Evolutionary conservation across 495 filamentous ascomycete species (phyloP).

Genomic region (Aspergillus incahuasiensis): DNA sequence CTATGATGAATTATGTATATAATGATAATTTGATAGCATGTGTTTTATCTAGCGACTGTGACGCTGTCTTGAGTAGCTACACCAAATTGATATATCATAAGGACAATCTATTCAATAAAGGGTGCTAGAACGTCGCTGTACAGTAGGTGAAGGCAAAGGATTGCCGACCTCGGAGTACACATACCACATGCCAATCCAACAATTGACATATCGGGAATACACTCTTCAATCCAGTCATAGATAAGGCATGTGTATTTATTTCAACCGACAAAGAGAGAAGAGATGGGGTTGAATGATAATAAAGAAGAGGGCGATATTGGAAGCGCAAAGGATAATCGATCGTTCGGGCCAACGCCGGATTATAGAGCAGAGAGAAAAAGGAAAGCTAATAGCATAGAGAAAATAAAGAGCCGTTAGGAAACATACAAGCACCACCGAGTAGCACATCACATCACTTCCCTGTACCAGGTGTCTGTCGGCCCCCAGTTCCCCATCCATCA

Average conservation of each 20-base stretch:
- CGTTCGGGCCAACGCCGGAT: slow-evolving; percentile 32
- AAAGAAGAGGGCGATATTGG: slow-evolving; percentile 27
- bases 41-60: no score
- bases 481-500: slow-evolving; percentile 37
- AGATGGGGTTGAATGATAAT: slow-evolving; percentile 3
- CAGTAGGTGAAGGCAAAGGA: no score
- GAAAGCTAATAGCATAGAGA: slow-evolving; percentile 44
- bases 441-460: slow-evolving; percentile 28
- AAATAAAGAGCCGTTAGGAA: slow-evolving; percentile 39
- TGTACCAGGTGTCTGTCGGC: slow-evolving; percentile 28
- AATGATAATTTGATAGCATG: neutral
- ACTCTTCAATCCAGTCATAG: neutral
- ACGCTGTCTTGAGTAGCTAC: no score
- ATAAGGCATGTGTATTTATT: neutral
- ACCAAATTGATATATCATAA: no score
- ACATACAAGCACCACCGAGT: slow-evolving; percentile 38
- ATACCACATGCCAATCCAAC: neutral
- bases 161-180: neutral
- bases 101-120: no score
- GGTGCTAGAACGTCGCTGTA: neutral
- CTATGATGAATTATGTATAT: neutral
- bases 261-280: slow-evolving; percentile 1
- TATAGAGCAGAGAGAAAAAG: slow-evolving; percentile 38
- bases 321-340: slow-evolving; percentile 22
- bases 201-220: neutral